These are phyloP conservation scores for Xylariaceae sp. DNA, from an alignment of 2,329 filamentous ascomycete genomes.

Conservation along the genomic window DNA sequence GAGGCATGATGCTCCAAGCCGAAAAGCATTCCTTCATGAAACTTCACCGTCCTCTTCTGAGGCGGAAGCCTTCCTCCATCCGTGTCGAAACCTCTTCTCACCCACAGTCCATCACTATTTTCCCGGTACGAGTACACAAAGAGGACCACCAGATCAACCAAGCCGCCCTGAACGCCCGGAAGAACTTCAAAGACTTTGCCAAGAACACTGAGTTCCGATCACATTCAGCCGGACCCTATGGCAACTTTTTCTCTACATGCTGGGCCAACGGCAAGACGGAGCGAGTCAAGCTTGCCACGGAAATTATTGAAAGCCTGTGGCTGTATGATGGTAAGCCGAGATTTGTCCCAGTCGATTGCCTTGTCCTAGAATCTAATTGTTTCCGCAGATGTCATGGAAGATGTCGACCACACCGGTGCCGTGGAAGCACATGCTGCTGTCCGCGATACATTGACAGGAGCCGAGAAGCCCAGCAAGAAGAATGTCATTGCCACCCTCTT, in stretches of 20 bases:
- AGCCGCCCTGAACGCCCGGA: conserved; percentile 28
- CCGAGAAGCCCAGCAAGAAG: conserved; percentile 23
- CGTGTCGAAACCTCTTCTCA: conserved; percentile 26
- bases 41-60: conserved; percentile 15
- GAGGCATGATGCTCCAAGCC: conserved; percentile 21
- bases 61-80: conserved; percentile 23
- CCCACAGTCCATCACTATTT: conserved; percentile 28
- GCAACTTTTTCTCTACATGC: conserved; percentile 32
- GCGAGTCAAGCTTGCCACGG: conserved; percentile 31
- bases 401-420: conserved; percentile 28
- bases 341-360: background rate
- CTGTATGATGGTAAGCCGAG: conserved; percentile 31
- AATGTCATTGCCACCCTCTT: conserved; percentile 26
- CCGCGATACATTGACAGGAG: conserved; percentile 22
- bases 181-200: conserved; percentile 30
- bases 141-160: conserved; percentile 30
- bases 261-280: conserved; percentile 32
- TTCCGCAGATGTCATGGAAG: conserved; percentile 30
- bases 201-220: conserved; percentile 27
- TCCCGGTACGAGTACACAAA: conserved; percentile 31
- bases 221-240: conserved; percentile 29
- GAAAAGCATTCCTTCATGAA: conserved; percentile 24
- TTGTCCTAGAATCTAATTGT: too few relatives aligned
- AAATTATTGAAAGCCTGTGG: conserved; percentile 33
- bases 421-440: conserved; percentile 28